These are phyloP conservation scores for Entophlyctis helioformis DNA, from an alignment of 192 early-diverging fungal species.

Conservation along the genomic window DNA sequence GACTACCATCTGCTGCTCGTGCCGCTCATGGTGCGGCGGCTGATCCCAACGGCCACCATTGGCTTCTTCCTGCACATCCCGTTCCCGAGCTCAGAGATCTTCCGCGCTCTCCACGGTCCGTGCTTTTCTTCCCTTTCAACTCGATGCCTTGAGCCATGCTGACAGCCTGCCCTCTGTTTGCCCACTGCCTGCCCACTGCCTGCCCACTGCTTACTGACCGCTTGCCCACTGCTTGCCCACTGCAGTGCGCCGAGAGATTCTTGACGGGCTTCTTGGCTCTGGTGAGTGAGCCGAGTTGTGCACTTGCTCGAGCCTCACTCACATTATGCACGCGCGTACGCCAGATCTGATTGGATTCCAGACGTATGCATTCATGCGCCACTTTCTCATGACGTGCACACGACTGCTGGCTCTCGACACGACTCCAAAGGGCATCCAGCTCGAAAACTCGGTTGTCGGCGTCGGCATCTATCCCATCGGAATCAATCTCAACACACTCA, in stretches of 20 bases:
- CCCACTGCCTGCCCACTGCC: too few species aligned
- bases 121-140: too few species aligned
- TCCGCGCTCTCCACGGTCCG: conserved; percentile 69
- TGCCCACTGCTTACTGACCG: too few species aligned
- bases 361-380: conserved; percentile 44
- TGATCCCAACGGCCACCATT: conserved; percentile 73
- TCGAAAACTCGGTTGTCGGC: conserved; percentile 31
- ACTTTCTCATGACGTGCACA: conserved; percentile 46
- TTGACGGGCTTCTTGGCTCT: conserved; percentile 35
- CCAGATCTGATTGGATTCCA: conserved; percentile 35
- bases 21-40: conserved; percentile 73
- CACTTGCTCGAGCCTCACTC: too few species aligned
- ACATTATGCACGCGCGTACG: too few species aligned
- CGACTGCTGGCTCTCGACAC: conserved; percentile 39
- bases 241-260: conserved; percentile 33
- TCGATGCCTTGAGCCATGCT: too few species aligned
- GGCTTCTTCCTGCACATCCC: conserved; percentile 97
- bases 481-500: conserved; percentile 48
- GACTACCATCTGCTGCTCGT: conserved; percentile 96
- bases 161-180: too few species aligned
- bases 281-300: background rate
- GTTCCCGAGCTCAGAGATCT: conserved; percentile 91
- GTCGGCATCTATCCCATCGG: conserved; percentile 47
- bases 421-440: conserved; percentile 36
- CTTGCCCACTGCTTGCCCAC: too few species aligned